phyloP scores from a whole-genome alignment of 176 grass and related monocot species.

The Guadua angustifolia region DNA sequence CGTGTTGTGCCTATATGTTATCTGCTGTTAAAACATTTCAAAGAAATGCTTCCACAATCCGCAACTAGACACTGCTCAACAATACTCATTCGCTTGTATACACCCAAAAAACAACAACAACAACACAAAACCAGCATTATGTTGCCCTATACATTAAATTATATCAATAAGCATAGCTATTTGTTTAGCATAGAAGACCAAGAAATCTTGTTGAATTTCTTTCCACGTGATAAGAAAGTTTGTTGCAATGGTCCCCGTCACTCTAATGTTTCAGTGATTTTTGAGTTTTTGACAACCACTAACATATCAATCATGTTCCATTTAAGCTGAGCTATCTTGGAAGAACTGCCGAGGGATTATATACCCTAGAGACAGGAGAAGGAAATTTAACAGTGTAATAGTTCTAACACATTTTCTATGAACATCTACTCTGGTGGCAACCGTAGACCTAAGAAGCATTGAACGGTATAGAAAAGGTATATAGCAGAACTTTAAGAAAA shows the following conservation, averaged over 20 bases:
- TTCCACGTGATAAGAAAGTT: not conserved
- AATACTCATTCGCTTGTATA: not conserved
- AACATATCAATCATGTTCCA: not conserved
- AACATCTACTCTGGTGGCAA: conserved; percentile 28
- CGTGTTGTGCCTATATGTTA: not conserved
- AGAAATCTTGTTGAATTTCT: not conserved
- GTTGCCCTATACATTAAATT: not conserved
- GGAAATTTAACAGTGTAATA: not conserved
- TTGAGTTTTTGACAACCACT: not conserved
- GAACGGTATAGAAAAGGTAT: not conserved
- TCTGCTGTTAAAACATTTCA: not conserved
- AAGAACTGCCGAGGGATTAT: not conserved
- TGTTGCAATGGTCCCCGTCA: not conserved
- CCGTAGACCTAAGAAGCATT: conserved; percentile 1
- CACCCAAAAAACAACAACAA: too few relatives aligned
- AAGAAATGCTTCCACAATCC: not conserved
- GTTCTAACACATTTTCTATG: not conserved
- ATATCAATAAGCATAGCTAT: not conserved
- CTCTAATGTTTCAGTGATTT: conserved; percentile 15
- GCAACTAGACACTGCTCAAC: not conserved
- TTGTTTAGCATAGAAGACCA: not conserved
- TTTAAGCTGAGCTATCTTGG: conserved; percentile 19
- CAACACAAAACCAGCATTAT: not conserved
- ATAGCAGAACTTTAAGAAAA: not conserved
- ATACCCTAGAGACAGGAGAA: conserved; percentile 3